Base-by-base conservation (phyloP, 768 basidiomycete genomes). In the Russula sp. region DNA sequence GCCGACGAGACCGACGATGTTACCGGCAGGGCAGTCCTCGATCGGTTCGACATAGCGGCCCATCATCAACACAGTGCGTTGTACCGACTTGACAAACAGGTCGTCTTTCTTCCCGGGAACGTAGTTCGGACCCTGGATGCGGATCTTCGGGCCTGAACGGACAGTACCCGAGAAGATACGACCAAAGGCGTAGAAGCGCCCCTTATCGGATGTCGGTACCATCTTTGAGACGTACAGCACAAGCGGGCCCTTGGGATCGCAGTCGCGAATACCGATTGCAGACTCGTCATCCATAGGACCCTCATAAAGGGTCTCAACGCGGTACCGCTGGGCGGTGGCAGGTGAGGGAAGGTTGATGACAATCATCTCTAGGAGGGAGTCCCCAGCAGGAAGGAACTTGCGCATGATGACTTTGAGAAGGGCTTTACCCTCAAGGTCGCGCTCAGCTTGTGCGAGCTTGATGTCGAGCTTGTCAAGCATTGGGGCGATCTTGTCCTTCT, bases 231-330 rank as follows among this genome's bases (percentile, higher is more conserved):
- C 82, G 78, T 99, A 99, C 67, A 96, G 85, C 73, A 98, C 94
- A 66, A 99, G 89, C 68, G 97, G 97, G 57, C 87, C 97, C 50
- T 87, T 88, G 75, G 97, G 89, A 78, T 98, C 92, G 75, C 97
- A 99, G 75, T 98, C 95, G 57, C 97, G 88, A 81, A 99, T 95
- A 79, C 86, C 92, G 69, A 98, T 93, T 69, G 97, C 97, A 64
- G 93, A 97, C 78, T 99, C 97, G 73, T 99, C 97, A 78, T 99
- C 97, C 94, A 98, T 94, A 71, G 97, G 97, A 75, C 97, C 97
- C 75, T 99, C 97, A 77, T 99, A 98, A 66, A 99, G 88, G 69
- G 97, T 98, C 83, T 98, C 94, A 61, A 97, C 95, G 84, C 97
- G 95, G 79, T 98, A 98, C 59, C 89, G 85, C 78, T 99, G 97